These are phyloP conservation scores for Suillus subluteus DNA, from an alignment of 768 basidiomycete species.

Conservation along the genomic window DNA sequence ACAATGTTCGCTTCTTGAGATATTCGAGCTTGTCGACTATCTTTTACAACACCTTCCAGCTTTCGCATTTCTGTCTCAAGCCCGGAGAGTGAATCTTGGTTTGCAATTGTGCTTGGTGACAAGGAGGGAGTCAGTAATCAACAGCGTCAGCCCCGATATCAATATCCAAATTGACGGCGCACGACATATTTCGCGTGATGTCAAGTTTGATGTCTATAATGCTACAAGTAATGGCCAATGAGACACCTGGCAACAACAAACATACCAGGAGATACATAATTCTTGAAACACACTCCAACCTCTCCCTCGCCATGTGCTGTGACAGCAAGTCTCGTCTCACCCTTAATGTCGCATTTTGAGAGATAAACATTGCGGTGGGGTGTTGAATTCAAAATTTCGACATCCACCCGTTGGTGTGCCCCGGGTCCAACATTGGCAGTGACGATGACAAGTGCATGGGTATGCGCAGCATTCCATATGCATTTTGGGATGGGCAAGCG, in stretches of 20 bases:
- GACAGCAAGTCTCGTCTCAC: slow-evolving; percentile 90
- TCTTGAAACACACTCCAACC: slow-evolving; percentile 94
- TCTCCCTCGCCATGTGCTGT: slow-evolving; percentile 94
- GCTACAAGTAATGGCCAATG: background rate
- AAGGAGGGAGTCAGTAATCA: slow-evolving; percentile 43
- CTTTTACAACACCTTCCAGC: slow-evolving; percentile 91
- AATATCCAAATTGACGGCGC: slow-evolving; percentile 90
- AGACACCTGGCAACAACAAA: slow-evolving; percentile 16
- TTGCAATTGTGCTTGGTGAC: slow-evolving; percentile 85
- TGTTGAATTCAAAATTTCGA: slow-evolving; percentile 92
- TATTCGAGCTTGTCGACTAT: slow-evolving; percentile 94
- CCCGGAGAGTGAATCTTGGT: slow-evolving; percentile 94
- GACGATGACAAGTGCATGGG: slow-evolving; percentile 89
- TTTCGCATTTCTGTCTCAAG: slow-evolving; percentile 99
- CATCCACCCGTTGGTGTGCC: slow-evolving; percentile 80
- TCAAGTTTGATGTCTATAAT: slow-evolving; percentile 48
- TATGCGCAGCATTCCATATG: slow-evolving; percentile 93
- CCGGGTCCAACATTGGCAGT: slow-evolving; percentile 90
- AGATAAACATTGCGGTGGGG: slow-evolving; percentile 87
- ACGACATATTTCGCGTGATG: slow-evolving; percentile 52
- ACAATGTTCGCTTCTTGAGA: slow-evolving; percentile 84
- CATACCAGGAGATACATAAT: slow-evolving; percentile 75
- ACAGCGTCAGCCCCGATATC: slow-evolving; percentile 99
- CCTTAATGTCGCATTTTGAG: slow-evolving; percentile 84
- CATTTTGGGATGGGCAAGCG: slow-evolving; percentile 82